phyloP scores from a whole-genome alignment of 2,329 filamentous ascomycete species.

The Dactylellina drechsleri region DNA sequence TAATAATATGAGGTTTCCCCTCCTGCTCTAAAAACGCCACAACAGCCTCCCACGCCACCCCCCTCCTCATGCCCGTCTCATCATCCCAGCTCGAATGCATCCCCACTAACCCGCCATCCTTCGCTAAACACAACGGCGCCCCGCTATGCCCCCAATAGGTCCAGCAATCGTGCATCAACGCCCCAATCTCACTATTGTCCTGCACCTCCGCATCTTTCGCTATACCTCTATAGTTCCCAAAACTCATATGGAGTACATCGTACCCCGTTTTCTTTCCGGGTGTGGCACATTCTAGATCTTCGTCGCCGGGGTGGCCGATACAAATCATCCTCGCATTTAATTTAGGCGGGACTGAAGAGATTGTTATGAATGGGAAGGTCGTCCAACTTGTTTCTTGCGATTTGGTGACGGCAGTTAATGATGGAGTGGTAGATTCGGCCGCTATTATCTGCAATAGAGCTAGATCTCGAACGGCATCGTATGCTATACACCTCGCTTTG shows the following conservation, averaged over 20 bases:
- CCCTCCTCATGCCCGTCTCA: constrained; percentile 66
- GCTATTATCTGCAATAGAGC: constrained; percentile 64
- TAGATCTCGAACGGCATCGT: constrained; percentile 64
- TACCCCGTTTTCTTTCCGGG: constrained; percentile 63
- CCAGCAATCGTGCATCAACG: constrained; percentile 68
- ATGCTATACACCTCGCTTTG: constrained; percentile 62
- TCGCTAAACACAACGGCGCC: constrained; percentile 64
- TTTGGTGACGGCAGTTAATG: constrained; percentile 17
- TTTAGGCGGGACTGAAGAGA: constrained; percentile 43
- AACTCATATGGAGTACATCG: constrained; percentile 65
- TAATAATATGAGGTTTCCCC: constrained; percentile 10
- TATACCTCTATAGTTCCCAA: constrained; percentile 63
- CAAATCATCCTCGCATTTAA: constrained; percentile 59
- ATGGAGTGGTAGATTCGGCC: constrained; percentile 58
- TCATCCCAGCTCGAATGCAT: constrained; percentile 69
- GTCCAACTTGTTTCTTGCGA: constrained; percentile 3
- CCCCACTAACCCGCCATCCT: constrained; percentile 64
- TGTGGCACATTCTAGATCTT: constrained; percentile 64
- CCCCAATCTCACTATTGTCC: constrained; percentile 67
- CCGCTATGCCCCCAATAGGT: constrained; percentile 70
- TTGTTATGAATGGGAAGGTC: constrained; percentile 14
- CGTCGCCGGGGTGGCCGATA: constrained; percentile 63
- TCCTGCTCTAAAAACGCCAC: constrained; percentile 61
- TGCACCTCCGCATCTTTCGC: constrained; percentile 63
- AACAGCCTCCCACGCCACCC: constrained; percentile 65